A percentile compares a stretch with the other conserved stretches of the same genome.
Conservation (phyloP, 805 yeast genomes). For the Metschnikowia picachoensis region DNA sequence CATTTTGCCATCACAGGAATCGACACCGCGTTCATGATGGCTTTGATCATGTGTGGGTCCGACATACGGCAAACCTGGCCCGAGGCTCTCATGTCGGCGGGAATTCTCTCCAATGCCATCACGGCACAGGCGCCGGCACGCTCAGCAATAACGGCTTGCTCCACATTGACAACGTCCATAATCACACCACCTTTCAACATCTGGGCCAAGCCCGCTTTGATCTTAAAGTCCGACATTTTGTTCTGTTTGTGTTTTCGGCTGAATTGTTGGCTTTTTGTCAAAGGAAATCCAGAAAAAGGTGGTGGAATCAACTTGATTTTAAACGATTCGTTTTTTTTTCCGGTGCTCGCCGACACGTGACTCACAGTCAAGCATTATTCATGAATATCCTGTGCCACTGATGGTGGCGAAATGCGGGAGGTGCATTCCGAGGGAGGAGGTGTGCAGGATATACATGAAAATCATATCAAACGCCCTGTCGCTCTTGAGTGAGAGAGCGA, state of each 20-base stretch:
- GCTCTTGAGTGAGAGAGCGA: no score
- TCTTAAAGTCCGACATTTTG: slow-evolving; percentile 26
- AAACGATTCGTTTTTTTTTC: neutral
- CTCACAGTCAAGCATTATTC: slow-evolving; percentile 1
- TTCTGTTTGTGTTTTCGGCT: neutral
- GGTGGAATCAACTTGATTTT: neutral
- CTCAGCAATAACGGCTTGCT: slow-evolving; percentile 78
- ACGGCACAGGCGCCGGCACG: slow-evolving; percentile 86
- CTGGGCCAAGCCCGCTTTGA: slow-evolving; percentile 79
- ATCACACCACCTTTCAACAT: slow-evolving; percentile 80
- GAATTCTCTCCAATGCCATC: slow-evolving; percentile 82
- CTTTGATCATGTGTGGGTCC: slow-evolving; percentile 74
- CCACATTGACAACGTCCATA: slow-evolving; percentile 73
- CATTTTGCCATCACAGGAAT: slow-evolving; percentile 85
- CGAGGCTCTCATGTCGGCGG: slow-evolving; percentile 78
- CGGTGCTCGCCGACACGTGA: slow-evolving; percentile 2
- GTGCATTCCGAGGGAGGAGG: no score
- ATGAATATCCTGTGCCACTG: neutral
- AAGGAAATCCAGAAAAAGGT: neutral
- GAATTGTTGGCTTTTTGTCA: neutral
- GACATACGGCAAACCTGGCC: slow-evolving; percentile 86
- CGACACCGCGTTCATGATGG: slow-evolving; percentile 65
- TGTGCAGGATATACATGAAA: no score
- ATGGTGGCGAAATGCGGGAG: no score
- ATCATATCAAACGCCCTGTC: no score